Evolutionary conservation across 1,284 basidiomycete genomes (phyloP), one percentile per base, ranked within the genome.

Genomic region (Apiotrichum porosum): DNA sequence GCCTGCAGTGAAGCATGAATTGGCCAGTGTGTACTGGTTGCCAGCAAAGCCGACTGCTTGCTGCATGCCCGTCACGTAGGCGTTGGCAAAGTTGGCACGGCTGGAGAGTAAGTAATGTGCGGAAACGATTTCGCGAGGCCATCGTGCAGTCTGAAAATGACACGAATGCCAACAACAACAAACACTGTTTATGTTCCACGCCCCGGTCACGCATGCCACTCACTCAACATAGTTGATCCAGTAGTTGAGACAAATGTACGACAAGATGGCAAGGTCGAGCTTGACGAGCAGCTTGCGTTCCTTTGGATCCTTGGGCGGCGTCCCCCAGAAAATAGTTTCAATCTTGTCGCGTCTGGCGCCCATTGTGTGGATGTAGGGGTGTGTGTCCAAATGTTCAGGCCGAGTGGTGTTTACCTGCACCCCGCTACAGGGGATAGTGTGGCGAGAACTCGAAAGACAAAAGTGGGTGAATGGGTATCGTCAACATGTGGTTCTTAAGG

Each of bases 311-410:
- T 49, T 21, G 15, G 66, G 55, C 3, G 66, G 66, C 41, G 43
- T 48, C 21, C 63, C 62, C 66, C 66, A 69, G 42, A 64, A 60
- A 17, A 65, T 32, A 4, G 61, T 67, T 53, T 65, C 62, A 28
- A 65, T 47, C 37, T 54, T 60, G 43, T 41, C 39, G 12, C 39
- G 28, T 4, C 30, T 17, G 4, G 19, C 18, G 14, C 39, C 39
- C 39, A 41, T 41, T 6, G 26, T 28, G n/a, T n/a, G n/a, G n/a
- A n/a, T n/a, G n/a, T n/a, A n/a, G n/a, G n/a, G n/a, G n/a, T n/a
- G n/a, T n/a, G n/a, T n/a, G n/a, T n/a, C n/a, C n/a, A n/a, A n/a
- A n/a, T n/a, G n/a, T n/a, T n/a, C n/a, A n/a, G n/a, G n/a, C n/a
- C n/a, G n/a, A n/a, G n/a, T n/a, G n/a, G n/a, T n/a, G n/a, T n/a